phyloP scores from a whole-genome alignment of 768 basidiomycete species.

The Mrakia blollopis region DNA sequence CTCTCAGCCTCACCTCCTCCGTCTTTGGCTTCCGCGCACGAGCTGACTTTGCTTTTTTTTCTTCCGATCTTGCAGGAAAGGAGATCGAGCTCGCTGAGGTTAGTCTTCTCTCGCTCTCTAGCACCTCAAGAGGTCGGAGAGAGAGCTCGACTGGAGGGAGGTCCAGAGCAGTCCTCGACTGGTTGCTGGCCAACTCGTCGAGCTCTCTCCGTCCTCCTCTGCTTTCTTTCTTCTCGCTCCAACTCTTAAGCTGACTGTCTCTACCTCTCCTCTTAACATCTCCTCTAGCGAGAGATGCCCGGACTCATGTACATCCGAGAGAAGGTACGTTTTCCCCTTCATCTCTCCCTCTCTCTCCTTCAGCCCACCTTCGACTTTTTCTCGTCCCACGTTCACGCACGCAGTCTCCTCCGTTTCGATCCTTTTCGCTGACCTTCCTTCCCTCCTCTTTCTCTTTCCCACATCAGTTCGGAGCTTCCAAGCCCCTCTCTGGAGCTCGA shows the following conservation, averaged over 20 bases:
- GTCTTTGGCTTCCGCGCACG: background rate
- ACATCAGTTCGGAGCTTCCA: constrained; percentile 61
- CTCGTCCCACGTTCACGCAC: constrained; percentile 16
- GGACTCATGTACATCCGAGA: constrained; percentile 84
- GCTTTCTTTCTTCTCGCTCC: background rate
- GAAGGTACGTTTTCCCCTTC: constrained; percentile 67
- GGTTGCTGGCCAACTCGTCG: background rate
- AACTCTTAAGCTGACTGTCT: too few relatives aligned
- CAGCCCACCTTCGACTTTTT: constrained; percentile 24
- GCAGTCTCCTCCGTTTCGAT: constrained; percentile 35
- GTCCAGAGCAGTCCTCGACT: background rate
- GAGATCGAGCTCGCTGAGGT: constrained; percentile 94
- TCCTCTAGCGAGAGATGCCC: constrained; percentile 52
- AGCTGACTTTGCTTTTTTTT: constrained; percentile 2
- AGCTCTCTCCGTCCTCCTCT: background rate
- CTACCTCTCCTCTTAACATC: background rate
- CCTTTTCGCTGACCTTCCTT: too few relatives aligned
- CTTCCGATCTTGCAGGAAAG: constrained; percentile 49
- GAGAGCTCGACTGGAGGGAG: background rate
- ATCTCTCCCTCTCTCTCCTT: background rate
- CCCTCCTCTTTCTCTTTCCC: background rate
- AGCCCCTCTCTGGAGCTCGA: constrained; percentile 90
- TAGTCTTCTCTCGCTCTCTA: background rate
- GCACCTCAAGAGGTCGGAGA: too few relatives aligned
- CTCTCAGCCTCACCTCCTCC: background rate